Percentiles rank a stretch among this genome's conserved stretches.
Evolutionary conservation across 2,329 filamentous ascomycete genomes (phyloP).

Genomic region (Boeremia exigua): DNA sequence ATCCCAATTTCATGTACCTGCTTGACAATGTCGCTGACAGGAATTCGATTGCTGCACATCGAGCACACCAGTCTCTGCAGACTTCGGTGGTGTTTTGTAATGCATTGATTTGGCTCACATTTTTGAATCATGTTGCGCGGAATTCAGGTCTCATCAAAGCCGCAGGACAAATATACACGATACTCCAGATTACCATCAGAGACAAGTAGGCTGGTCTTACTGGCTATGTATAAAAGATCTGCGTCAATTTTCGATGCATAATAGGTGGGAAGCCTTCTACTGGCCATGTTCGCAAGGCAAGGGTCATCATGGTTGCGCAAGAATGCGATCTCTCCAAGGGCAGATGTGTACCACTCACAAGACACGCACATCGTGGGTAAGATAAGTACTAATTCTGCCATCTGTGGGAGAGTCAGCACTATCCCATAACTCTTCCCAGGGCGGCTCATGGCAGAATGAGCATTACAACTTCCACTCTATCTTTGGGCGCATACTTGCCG

Average conservation of each 20-base stretch:
- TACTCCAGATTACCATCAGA: background rate
- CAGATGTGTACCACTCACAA: background rate
- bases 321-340: constrained; percentile 13
- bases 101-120: background rate
- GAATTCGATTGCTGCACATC: background rate
- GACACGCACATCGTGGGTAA: background rate
- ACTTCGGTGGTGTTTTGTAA: background rate
- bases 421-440: no score
- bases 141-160: background rate
- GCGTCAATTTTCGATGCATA: background rate
- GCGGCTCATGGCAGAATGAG: background rate
- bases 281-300: constrained; percentile 13
- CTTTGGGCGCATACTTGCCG: background rate
- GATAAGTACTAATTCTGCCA: background rate
- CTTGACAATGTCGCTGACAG: background rate
- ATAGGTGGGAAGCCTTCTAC: background rate
- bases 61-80: background rate
- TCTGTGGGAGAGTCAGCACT: background rate
- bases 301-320: constrained; percentile 9
- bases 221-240: background rate
- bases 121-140: constrained; percentile 1
- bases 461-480: background rate
- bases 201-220: background rate
- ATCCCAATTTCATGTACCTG: background rate
- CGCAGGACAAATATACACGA: background rate